Conservation (phyloP, 2,329 filamentous ascomycete genomes). For the Sporothrix mexicana region DNA sequence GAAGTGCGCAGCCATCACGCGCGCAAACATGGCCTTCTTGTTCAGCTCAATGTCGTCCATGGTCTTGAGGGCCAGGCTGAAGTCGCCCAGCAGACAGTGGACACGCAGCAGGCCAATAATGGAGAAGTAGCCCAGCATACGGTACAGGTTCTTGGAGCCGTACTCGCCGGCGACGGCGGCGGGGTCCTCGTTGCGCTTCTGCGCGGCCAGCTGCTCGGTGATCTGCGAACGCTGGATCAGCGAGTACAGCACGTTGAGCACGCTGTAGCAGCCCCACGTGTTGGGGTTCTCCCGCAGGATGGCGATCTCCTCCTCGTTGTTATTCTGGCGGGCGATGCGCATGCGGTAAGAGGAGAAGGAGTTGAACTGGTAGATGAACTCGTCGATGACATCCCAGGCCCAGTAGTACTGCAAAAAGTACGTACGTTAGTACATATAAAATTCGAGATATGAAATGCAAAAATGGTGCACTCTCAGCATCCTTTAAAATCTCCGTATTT, state of each 20-base stretch:
- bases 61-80: slow-evolving; percentile 97
- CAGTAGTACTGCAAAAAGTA: slow-evolving; percentile 78
- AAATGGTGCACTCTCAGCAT: too few relatives aligned
- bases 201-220: slow-evolving; percentile 92
- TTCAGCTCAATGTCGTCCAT: slow-evolving; percentile 99
- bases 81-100: slow-evolving; percentile 95
- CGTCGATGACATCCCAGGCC: slow-evolving; percentile 99
- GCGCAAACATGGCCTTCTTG: slow-evolving; percentile 99
- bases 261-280: slow-evolving; percentile 99
- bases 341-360: slow-evolving; percentile 98
- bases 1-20: slow-evolving; percentile 99
- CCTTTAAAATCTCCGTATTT: too few relatives aligned
- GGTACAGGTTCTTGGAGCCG: slow-evolving; percentile 90
- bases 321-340: slow-evolving; percentile 79
- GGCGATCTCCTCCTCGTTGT: slow-evolving; percentile 91
- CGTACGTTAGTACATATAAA: slow-evolving; percentile 35
- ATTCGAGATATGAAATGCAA: too few relatives aligned
- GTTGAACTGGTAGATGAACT: slow-evolving; percentile 99
- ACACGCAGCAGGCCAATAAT: slow-evolving; percentile 97
- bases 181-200: slow-evolving; percentile 92
- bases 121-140: slow-evolving; percentile 99
- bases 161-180: slow-evolving; percentile 91
- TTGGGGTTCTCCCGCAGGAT: slow-evolving; percentile 95
- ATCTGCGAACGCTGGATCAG: slow-evolving; percentile 98
- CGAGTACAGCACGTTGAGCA: slow-evolving; percentile 98